phyloP scores from a whole-genome alignment of 306 rosid species.

The Malus sylvestris region DNA sequence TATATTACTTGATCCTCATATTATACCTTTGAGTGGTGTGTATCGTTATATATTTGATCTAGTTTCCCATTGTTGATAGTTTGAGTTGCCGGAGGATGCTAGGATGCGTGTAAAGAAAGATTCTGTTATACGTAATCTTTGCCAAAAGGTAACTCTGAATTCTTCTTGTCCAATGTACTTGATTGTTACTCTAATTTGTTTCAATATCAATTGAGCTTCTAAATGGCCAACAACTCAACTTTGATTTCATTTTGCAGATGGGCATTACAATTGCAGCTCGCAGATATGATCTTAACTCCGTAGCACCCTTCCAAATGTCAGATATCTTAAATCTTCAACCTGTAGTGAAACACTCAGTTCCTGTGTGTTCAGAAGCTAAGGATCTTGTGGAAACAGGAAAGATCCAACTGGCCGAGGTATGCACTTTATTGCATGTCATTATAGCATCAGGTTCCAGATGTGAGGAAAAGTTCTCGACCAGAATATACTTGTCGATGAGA shows the following conservation, averaged over 20 bases:
- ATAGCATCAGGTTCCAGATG: neutral
- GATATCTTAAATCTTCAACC: conserved; percentile 86
- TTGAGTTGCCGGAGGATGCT: conserved; percentile 74
- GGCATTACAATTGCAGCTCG: conserved; percentile 86
- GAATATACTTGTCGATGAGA: neutral
- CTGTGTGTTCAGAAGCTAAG: conserved; percentile 91
- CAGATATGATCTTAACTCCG: conserved; percentile 63
- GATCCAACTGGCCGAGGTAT: conserved; percentile 92
- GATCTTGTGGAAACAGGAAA: conserved; percentile 96
- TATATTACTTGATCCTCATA: conserved; percentile 2
- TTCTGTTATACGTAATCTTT: conserved; percentile 83
- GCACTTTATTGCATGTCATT: neutral
- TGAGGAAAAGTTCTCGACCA: neutral
- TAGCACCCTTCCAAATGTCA: conserved; percentile 70
- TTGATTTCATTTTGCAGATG: conserved; percentile 44
- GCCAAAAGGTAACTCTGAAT: conserved; percentile 61
- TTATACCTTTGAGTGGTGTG: conserved; percentile 3
- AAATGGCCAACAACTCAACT: conserved; percentile 2
- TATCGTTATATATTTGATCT: neutral
- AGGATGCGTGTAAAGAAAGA: conserved; percentile 57
- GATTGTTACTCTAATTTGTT: neutral
- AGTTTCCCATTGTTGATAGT: conserved; percentile 40
- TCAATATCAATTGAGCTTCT: neutral
- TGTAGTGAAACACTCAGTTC: conserved; percentile 92
- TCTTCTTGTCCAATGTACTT: conserved; percentile 11